Base-by-base conservation (phyloP, 23 red algal genomes). In the Gracilaria domingensis region DNA sequence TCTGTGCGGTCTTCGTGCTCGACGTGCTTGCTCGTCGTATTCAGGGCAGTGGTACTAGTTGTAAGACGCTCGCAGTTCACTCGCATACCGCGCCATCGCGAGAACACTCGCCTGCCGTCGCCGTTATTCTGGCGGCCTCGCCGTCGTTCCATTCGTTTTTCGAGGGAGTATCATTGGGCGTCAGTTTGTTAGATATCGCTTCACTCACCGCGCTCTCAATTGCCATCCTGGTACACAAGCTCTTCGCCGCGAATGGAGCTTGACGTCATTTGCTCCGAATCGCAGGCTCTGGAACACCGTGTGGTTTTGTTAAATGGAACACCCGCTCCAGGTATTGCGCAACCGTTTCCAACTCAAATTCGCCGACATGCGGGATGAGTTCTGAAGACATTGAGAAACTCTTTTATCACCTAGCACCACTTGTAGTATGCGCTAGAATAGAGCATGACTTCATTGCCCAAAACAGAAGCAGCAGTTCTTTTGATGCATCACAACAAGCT, bases 151-250 rank as follows among this genome's bases (percentile, higher is more conserved):
- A 82, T n/a, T 82, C 79, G 0, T 53, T 82, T 13, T 21, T 82
- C 33, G 79, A 82, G 21, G 79, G 79, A 3, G 58, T 82, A 4
- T 82, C 79, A 24, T 12, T 82, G 18, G 79, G 79, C 36, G 79
- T 65, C 36, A 62, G 54, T 59, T 35, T 36, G 36, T 37, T 25
- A 18, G 79, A 82, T 26, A 5, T 34, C 14, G 0, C 54, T 0
- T 38, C 53, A 36, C 64, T 82, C 79, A 64, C 53, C 3, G 79
- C 58, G 12, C 79, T 82, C 8, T 37, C 58, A 30, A 62, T 82
- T 5, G 79, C 79, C 0, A 82, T 82, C 30, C 53, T 82, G 13
- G 79, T 53, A 7, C 79, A 82, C 79, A 82, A 82, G 49, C 58
- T 82, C 8, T 82, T 82, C 54, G 79, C 79, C 21, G 79, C 79